Evolutionary conservation across 2,329 filamentous ascomycete genomes (phyloP), one percentile per base, ranked within the genome.

Genomic region (Fusarium tuaranense): DNA sequence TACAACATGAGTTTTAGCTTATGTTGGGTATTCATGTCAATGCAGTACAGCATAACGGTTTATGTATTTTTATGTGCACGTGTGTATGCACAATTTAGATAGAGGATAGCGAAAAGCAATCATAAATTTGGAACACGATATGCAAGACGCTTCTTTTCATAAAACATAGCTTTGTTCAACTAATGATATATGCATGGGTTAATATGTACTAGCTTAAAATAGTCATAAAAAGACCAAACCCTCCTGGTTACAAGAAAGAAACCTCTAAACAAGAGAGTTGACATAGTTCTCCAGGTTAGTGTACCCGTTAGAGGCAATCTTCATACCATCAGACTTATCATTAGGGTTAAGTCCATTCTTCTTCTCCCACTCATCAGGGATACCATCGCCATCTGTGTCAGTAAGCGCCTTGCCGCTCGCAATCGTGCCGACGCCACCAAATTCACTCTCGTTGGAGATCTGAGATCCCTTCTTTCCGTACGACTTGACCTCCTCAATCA

Each of bases 211-310:
- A 48, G 8, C 44, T 48, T 27, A 48, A 48, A 48, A 48, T 48
- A 25, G 44, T 18, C 44, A 18, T 18, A 18, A n/a, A n/a, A 53
- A 30, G 16, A 13, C 25, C 18, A 7, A 30, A 30, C 25, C 7
- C 46, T 18, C 18, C 46, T 13, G 10, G 5, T 3, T n/a, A n/a
- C 48, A 30, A 13, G 25, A 51, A 51, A 16, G 25, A 30, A 53
- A 30, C 34, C 34, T 58, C 32, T 59, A 38, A 27, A 87, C 83
- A 34, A 88, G 78, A 13, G 85, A 87, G 71, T 88, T 88, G 20
- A 87, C 83, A 78, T 87, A 88, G 61, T 85, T 83, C 77, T 88
- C 86, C 14, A 88, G 81, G 69, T 86, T 87, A 6, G 82, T 79
- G 67, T 87, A 87, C 7, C 86, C 85, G 41, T 84, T 83, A 13